Conservation (phyloP, 192 early-diverging fungal genomes). For the Coemansia sp. region DNA sequence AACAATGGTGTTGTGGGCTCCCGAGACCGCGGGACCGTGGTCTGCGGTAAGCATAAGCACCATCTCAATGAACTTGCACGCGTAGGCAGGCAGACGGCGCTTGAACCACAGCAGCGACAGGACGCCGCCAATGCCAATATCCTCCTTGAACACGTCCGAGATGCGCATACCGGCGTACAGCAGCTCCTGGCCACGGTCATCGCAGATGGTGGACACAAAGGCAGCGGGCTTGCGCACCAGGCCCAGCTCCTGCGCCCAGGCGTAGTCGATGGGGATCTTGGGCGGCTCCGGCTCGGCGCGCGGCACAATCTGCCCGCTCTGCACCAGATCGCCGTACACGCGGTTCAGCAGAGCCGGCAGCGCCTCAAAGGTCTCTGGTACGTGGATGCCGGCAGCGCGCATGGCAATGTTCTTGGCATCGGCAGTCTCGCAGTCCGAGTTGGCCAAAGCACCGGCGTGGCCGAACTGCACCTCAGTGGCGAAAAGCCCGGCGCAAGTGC, state of each 20-base stretch:
- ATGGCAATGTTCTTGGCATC: conserved; percentile 94
- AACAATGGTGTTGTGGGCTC: conserved; percentile 88
- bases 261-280: conserved; percentile 99
- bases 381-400: conserved; percentile 81
- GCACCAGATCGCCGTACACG: conserved; percentile 78
- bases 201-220: conserved; percentile 98
- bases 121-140: conserved; percentile 98
- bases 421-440: conserved; percentile 95
- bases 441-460: conserved; percentile 95
- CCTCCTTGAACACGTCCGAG: conserved; percentile 97
- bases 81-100: conserved; percentile 91
- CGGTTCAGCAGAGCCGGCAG: conserved; percentile 79
- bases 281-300: conserved; percentile 87
- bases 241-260: conserved; percentile 98
- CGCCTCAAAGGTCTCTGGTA: conserved; percentile 96
- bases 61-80: conserved; percentile 99
- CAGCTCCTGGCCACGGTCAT: conserved; percentile 99
- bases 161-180: conserved; percentile 99
- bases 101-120: conserved; percentile 98
- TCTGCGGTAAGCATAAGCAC: conserved; percentile 99
- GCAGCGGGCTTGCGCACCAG: conserved; percentile 97
- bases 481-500: conserved; percentile 99
- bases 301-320: conserved; percentile 69
- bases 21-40: conserved; percentile 98
- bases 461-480: conserved; percentile 98